phyloP scores from a whole-genome alignment of 108 stramenopile genomes.

The Mayamaea pseudoterrestris region DNA sequence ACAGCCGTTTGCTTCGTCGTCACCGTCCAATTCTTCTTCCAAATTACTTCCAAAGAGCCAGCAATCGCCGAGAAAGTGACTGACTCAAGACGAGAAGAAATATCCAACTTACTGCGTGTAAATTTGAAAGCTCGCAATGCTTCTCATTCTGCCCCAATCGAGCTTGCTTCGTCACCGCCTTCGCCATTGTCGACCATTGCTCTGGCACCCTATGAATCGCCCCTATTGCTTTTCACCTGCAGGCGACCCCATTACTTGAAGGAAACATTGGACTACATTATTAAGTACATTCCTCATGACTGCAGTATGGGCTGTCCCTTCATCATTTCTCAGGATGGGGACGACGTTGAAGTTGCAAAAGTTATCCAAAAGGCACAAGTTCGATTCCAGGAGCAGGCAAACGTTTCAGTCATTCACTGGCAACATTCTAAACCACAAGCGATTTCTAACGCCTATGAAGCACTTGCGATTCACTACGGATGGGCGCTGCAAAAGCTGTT shows the following conservation, averaged over 20 bases:
- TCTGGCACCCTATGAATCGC: slow-evolving; percentile 37
- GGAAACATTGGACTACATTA: slow-evolving; percentile 43
- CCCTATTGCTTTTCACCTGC: slow-evolving; percentile 69
- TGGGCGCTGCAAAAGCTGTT: slow-evolving; percentile 76
- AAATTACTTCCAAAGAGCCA: no score
- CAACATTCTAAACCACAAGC: slow-evolving; percentile 15
- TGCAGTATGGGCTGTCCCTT: slow-evolving; percentile 54
- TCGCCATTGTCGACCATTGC: no score
- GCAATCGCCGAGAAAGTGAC: no score
- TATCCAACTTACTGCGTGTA: no score
- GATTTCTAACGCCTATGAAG: slow-evolving; percentile 34
- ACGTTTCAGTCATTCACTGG: slow-evolving; percentile 37
- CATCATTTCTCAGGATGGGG: slow-evolving; percentile 76
- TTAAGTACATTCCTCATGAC: slow-evolving; percentile 30
- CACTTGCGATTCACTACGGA: slow-evolving; percentile 67
- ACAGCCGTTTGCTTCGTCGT: no score
- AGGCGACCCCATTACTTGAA: slow-evolving; percentile 68
- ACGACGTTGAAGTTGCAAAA: slow-evolving; percentile 19
- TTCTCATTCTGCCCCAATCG: no score
- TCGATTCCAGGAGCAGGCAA: slow-evolving; percentile 26
- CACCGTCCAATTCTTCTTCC: no score
- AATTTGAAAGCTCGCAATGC: no score
- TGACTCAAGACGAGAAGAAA: no score
- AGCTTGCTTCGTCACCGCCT: no score
- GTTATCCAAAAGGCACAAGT: slow-evolving; percentile 28